Evolutionary conservation across 352 stramenopile species (phyloP).

Genomic region (Aphanomyces cochlioides): DNA sequence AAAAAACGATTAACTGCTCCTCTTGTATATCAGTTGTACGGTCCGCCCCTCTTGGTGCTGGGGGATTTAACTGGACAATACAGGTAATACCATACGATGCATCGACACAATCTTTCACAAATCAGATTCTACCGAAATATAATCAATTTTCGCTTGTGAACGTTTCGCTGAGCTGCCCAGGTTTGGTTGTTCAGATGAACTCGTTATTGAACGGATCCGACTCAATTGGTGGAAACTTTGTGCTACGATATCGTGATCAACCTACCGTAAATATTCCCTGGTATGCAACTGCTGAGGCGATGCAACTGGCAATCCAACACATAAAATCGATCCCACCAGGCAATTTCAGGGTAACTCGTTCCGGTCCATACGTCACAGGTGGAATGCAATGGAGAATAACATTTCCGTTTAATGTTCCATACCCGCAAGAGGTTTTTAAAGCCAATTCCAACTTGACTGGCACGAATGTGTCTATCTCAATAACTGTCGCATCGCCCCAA

Average conservation of each 20-base stretch:
- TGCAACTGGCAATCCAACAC: conserved; percentile 64
- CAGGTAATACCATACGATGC: conserved; percentile 33
- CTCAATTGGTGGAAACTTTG: conserved; percentile 48
- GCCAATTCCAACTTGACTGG: conserved; percentile 43
- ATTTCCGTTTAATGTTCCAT: conserved; percentile 43
- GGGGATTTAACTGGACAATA: conserved; percentile 32
- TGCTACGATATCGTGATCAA: conserved; percentile 47
- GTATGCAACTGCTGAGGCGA: conserved; percentile 81
- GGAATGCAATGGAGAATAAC: conserved; percentile 54
- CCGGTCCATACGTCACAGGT: conserved; percentile 34
- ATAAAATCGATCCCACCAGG: conserved; percentile 59
- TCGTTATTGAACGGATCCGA: conserved; percentile 43
- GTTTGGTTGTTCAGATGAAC: background rate
- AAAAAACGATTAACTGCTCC: background rate
- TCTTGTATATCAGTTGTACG: conserved; percentile 3
- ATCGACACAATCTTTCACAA: background rate
- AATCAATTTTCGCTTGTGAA: conserved; percentile 30
- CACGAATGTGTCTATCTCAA: conserved; percentile 38
- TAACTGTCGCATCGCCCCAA: conserved; percentile 39
- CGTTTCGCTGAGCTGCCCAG: conserved; percentile 1
- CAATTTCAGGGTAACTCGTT: conserved; percentile 45
- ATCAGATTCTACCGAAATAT: conserved; percentile 5
- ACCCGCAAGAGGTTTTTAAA: conserved; percentile 38
- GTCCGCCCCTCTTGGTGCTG: conserved; percentile 11
- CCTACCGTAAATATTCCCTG: conserved; percentile 54